Evolutionary conservation across 2,329 filamentous ascomycete species (phyloP), one percentile per base, ranked within the genome.

Genomic region (Aspergillus sp.): DNA sequence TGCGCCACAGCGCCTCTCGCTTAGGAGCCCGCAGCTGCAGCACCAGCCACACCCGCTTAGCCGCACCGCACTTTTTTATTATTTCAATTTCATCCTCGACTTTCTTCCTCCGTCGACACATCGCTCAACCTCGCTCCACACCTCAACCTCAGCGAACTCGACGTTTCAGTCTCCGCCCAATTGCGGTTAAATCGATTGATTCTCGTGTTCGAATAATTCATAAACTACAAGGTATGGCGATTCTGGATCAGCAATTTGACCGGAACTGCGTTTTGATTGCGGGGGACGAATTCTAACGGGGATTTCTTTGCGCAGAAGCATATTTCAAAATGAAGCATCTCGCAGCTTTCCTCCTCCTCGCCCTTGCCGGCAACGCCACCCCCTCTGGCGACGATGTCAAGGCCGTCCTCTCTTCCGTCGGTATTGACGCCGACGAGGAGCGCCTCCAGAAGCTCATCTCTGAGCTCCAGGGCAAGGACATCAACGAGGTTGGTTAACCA

Each of bases 161-260:
- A 93, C 88, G 89, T 85, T 81, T 94, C 91, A 96, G 91, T 97
- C 91, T 95, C 91, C 91, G 90, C 86, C 80, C 83, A 86, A 83
- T 65, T 73, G 87, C 89, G 91, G 91, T 96, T 95, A 94, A 97
- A 94, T 85, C 83, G 91, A 97, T 97, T 97, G 91, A 89, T 71
- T 75, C 73, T 76, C 73, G 60, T 71, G 73, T 76, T 76, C 73
- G 60, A 53, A 59, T 52, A 58, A 54, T 51, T 54, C 53, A 58
- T 57, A 52, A 52, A 49, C 48, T 45, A 29, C n/a, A 51, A 55
- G 49, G 59, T 67, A 61, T 49, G 60, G 61, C 39, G 27, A 43
- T 46, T 10, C 36, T 19, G 19, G 19, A 19, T 19, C 19, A 19
- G 19, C 19, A 19, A 19, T 19, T 19, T 19, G 19, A 19, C 19